Conservation (phyloP, 2,329 filamentous ascomycete genomes). For the Ilyonectria robusta region DNA sequence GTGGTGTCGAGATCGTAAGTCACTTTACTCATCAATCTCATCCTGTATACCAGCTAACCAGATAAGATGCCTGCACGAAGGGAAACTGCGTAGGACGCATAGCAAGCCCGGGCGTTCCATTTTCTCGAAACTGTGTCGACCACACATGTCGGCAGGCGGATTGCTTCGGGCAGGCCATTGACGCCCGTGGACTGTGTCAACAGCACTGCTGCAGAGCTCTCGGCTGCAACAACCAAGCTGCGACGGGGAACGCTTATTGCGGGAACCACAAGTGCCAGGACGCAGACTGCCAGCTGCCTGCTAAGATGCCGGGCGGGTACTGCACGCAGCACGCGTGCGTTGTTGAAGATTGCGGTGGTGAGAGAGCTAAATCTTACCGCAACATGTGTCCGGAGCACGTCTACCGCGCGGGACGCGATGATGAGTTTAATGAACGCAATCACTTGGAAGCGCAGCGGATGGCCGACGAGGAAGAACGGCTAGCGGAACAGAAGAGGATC, state of each 20-base stretch:
- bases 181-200: constrained; percentile 7
- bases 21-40: background rate
- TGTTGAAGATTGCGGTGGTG: constrained; percentile 2
- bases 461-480: background rate
- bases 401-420: background rate
- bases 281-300: background rate
- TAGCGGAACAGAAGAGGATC: background rate
- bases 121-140: constrained; percentile 23
- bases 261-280: constrained; percentile 21
- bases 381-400: constrained; percentile 18
- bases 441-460: background rate
- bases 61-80: constrained; percentile 32
- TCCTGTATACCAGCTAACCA: constrained; percentile 10
- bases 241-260: constrained; percentile 6
- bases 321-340: constrained; percentile 26
- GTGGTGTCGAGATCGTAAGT: constrained; percentile 38
- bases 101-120: background rate
- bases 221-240: background rate
- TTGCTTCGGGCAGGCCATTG: constrained; percentile 3
- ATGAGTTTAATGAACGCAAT: background rate
- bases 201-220: constrained; percentile 19
- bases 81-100: constrained; percentile 9
- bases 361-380: background rate
- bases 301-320: constrained; percentile 20
- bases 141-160: constrained; percentile 31